Conservation (phyloP, 1,139 yeast species). For the Yamadazyma kanchanaburiensis region DNA sequence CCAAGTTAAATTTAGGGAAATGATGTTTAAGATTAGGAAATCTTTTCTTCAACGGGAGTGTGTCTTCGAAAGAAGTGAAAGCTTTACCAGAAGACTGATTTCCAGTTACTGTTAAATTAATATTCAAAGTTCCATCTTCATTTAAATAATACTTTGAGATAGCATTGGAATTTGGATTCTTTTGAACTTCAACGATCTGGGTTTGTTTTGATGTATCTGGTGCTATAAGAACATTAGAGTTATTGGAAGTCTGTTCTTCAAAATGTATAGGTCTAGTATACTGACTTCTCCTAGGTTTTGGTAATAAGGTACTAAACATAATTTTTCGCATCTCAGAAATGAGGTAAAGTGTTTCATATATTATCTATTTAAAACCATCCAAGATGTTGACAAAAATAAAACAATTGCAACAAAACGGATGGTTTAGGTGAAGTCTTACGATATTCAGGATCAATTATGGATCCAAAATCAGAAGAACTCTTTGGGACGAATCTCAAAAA, state of each 20-base stretch:
- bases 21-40: constrained; percentile 40
- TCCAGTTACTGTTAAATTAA: constrained; percentile 16
- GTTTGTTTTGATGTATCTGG: constrained; percentile 2
- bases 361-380: constrained; percentile 1
- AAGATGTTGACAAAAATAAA: constrained; percentile 3
- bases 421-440: too few species aligned
- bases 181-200: constrained; percentile 1
- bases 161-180: constrained; percentile 1
- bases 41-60: constrained; percentile 38
- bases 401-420: too few species aligned
- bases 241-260: neutral
- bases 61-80: constrained; percentile 31
- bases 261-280: constrained; percentile 11
- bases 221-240: constrained; percentile 4
- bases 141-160: constrained; percentile 21
- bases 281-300: constrained; percentile 25
- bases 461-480: neutral
- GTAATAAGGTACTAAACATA: constrained; percentile 34
- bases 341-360: too few species aligned
- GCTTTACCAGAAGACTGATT: constrained; percentile 14
- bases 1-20: constrained; percentile 32
- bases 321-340: constrained; percentile 1
- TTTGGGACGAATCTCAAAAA: neutral
- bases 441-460: neutral
- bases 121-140: constrained; percentile 27